These are phyloP conservation scores for Debaryomyces singareniensis DNA, from an alignment of 1,139 yeast species.

Conservation along the genomic window DNA sequence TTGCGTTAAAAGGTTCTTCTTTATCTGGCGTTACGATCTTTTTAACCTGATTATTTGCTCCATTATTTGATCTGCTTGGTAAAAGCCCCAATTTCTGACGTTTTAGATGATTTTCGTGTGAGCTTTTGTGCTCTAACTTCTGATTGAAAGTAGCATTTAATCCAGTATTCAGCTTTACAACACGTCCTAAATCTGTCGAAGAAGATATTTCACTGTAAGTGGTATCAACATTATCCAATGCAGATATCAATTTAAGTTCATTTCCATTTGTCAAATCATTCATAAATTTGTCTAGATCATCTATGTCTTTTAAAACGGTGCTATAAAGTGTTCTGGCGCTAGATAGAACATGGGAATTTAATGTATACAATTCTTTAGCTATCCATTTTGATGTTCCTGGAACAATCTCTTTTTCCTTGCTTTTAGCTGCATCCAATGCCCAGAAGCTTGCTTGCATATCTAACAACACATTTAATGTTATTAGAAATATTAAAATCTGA, in stretches of 20 bases:
- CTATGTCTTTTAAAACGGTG: conserved; percentile 14
- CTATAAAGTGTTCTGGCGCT: conserved; percentile 16
- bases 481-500: no score
- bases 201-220: background rate
- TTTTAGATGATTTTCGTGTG: background rate
- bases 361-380: conserved; percentile 24
- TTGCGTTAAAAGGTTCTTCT: background rate
- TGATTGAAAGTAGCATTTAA: background rate
- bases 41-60: background rate
- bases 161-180: no score
- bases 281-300: conserved; percentile 18
- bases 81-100: background rate
- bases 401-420: conserved; percentile 18
- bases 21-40: background rate
- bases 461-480: no score
- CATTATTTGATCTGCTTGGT: background rate
- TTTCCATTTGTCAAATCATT: conserved; percentile 10
- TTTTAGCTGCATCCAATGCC: conserved; percentile 29
- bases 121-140: background rate
- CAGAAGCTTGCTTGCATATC: conserved; percentile 27
- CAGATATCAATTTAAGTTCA: conserved; percentile 2
- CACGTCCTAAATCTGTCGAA: no score
- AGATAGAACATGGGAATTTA: conserved; percentile 22
- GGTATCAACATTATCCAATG: background rate
- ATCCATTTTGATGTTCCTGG: conserved; percentile 39